Percentiles rank a stretch among this genome's conserved stretches.
phyloP scores from a whole-genome alignment of 257 asterid genomes.

The Solanum medicagineum region DNA sequence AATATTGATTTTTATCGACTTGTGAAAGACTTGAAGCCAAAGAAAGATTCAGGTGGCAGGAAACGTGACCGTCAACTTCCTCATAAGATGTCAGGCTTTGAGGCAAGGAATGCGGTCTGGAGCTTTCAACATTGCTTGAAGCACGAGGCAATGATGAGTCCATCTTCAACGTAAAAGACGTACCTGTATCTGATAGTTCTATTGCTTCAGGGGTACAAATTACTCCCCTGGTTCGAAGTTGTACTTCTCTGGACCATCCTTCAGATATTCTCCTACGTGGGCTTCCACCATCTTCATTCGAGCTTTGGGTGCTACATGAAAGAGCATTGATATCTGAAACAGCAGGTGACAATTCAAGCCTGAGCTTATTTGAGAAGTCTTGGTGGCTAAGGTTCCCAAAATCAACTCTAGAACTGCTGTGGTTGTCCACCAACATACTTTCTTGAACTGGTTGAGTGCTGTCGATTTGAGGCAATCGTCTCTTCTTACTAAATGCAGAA shows the following conservation, averaged over 20 bases:
- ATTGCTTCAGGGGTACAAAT: conserved; percentile 35
- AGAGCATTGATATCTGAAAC: conserved; percentile 61
- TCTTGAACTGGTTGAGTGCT: conserved; percentile 34
- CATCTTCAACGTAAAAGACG: conserved; percentile 44
- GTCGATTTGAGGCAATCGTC: conserved; percentile 64
- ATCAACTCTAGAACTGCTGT: conserved; percentile 40
- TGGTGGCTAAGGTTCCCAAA: conserved; percentile 25
- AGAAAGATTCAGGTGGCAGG: conserved; percentile 72
- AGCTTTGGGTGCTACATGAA: conserved; percentile 79
- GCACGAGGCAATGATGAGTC: conserved; percentile 35
- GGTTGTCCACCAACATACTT: conserved; percentile 33
- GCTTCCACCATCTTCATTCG: conserved; percentile 59
- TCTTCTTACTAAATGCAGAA: conserved; percentile 65
- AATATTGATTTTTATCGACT: conserved; percentile 23
- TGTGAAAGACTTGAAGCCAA: conserved; percentile 67
- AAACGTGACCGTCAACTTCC: conserved; percentile 43
- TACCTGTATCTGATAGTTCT: conserved; percentile 80
- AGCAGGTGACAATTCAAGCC: conserved; percentile 66
- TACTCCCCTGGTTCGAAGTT: conserved; percentile 24
- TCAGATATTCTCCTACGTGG: conserved; percentile 35
- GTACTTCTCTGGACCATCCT: conserved; percentile 35
- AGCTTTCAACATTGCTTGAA: conserved; percentile 22
- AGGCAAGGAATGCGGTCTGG: conserved; percentile 31
- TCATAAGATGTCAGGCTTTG: conserved; percentile 26
- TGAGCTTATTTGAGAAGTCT: conserved; percentile 56